These are phyloP conservation scores for Royoungia palumana DNA, from an alignment of 768 basidiomycete genomes.

Conservation along the genomic window DNA sequence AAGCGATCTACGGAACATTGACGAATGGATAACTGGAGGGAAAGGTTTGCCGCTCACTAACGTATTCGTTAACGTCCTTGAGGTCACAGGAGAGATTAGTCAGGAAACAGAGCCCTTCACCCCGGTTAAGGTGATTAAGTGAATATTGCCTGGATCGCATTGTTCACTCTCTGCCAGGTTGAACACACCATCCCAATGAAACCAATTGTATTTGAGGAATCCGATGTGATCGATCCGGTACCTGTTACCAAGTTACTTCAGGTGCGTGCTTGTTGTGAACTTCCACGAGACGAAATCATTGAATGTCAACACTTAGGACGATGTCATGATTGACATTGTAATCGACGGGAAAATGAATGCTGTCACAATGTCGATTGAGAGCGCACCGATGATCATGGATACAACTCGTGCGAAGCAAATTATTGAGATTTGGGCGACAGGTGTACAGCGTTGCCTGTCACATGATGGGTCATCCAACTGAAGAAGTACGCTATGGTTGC, in stretches of 20 bases:
- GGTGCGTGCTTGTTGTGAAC: conserved; percentile 12
- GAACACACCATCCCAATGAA: conserved; percentile 35
- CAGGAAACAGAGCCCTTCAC: conserved; percentile 22
- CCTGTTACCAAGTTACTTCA: conserved; percentile 24
- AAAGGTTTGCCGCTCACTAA: conserved; percentile 36
- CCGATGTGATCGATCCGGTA: conserved; percentile 14
- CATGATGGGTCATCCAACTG: background rate
- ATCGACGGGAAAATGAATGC: conserved; percentile 16
- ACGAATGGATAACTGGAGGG: conserved; percentile 35
- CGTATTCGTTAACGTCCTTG: conserved; percentile 44
- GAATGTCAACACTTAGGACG: conserved; percentile 23
- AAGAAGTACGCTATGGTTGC: no score
- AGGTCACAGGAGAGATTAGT: conserved; percentile 28
- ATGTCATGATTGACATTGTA: conserved; percentile 34
- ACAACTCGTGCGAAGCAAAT: conserved; percentile 11
- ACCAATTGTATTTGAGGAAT: conserved; percentile 5
- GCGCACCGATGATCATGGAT: conserved; percentile 15
- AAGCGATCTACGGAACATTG: conserved; percentile 35
- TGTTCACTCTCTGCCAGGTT: conserved; percentile 21
- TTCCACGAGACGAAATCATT: background rate
- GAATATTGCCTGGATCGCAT: background rate
- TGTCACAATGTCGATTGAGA: conserved; percentile 23
- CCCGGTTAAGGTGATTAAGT: conserved; percentile 33
- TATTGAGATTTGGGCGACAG: conserved; percentile 19
- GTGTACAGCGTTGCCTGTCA: conserved; percentile 14